These are phyloP conservation scores for Coniochaeta hoffmannii DNA, from an alignment of 2,329 filamentous ascomycete species.

Conservation along the genomic window DNA sequence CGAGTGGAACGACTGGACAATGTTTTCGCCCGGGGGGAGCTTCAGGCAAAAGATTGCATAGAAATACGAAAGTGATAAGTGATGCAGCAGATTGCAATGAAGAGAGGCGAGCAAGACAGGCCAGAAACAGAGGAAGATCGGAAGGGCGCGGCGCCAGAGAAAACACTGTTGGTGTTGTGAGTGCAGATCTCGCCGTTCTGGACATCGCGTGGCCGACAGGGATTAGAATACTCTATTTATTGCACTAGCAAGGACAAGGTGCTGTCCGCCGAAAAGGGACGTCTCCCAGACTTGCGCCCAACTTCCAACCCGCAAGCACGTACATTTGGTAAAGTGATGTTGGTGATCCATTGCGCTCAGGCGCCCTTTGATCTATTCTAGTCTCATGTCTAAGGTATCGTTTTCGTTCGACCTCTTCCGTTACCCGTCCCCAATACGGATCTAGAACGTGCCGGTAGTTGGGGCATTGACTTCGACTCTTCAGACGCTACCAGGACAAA, in stretches of 20 bases:
- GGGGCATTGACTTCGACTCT: neutral
- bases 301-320: neutral
- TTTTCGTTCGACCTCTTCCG: neutral
- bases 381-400: neutral
- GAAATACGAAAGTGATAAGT: neutral
- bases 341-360: neutral
- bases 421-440: too few species aligned
- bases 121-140: too few species aligned
- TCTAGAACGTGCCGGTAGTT: neutral
- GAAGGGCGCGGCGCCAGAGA: neutral
- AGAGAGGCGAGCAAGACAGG: neutral
- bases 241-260: neutral
- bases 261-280: neutral
- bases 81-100: neutral
- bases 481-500: neutral
- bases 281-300: neutral
- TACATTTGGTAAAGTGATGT: neutral
- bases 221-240: neutral
- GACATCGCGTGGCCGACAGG: neutral
- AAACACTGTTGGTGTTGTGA: neutral
- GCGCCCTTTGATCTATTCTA: neutral
- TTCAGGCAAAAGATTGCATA: neutral
- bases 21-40: neutral
- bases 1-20: neutral
- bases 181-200: neutral